phyloP scores from a whole-genome alignment of 2,329 filamentous ascomycete species.

The Bipolaris zeicola region DNA sequence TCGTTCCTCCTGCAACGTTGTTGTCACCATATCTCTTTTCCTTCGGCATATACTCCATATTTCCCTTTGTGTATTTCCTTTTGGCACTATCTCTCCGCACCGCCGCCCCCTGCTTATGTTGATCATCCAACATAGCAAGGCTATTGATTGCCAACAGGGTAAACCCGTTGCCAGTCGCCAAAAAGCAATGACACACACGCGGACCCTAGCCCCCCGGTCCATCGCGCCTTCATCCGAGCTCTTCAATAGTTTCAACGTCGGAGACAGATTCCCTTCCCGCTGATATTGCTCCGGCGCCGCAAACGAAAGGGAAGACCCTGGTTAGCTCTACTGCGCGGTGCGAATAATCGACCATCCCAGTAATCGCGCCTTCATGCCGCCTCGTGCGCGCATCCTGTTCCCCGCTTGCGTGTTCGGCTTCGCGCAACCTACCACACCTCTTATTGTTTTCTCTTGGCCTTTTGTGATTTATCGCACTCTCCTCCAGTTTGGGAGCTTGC shows the following conservation, averaged over 20 bases:
- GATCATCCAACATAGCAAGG: no score
- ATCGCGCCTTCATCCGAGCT: background rate
- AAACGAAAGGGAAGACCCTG: background rate
- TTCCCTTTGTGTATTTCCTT: no score
- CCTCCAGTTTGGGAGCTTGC: no score
- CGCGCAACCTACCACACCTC: background rate
- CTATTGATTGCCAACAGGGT: background rate
- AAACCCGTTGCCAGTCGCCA: background rate
- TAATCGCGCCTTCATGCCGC: background rate
- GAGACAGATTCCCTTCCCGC: background rate
- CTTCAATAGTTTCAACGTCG: slow-evolving; percentile 4
- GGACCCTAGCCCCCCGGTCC: background rate
- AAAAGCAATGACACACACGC: background rate
- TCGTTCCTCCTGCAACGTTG: no score
- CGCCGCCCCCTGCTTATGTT: no score
- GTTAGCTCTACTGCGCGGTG: background rate
- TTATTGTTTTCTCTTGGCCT: background rate
- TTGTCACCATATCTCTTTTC: no score
- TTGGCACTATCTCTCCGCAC: no score
- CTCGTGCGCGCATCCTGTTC: background rate
- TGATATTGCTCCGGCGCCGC: background rate
- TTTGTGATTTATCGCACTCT: no score
- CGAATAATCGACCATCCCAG: background rate
- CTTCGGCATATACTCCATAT: no score
- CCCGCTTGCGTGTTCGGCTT: background rate